Base-by-base conservation (phyloP, 2,329 filamentous ascomycete genomes). In the Phoma sp. region DNA sequence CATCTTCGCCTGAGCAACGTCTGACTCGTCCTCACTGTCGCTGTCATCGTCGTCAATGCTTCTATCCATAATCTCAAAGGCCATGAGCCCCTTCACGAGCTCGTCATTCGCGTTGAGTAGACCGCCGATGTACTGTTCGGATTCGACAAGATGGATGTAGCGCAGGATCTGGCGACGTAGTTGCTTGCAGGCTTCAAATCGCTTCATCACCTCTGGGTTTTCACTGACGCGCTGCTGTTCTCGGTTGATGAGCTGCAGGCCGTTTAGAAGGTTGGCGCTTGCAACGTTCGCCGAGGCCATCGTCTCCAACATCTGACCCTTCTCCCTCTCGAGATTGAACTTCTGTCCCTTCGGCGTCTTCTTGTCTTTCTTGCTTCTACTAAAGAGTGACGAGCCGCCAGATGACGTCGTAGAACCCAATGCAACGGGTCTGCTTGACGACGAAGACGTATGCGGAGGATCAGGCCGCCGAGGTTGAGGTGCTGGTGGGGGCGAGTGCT, bases 31-130 rank as follows among this genome's bases (percentile, higher is more conserved):
- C 45, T 88, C 86, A 57, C 84, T 87, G 65, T 87, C 84, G 54
- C 84, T 87, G 64, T 88, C 86, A 60, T 88, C 84, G 59, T 88
- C 84, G 61, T 92, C 89, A 59, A 93, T 90, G 40, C 90, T 92
- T 56, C 88, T 87, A 71, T 99, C 93, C 59, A 98, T 85, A 65
- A 97, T 91, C 76, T 98, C 93, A 69, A 92, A 99, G 0, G 92
- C 90, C 85, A 96, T 96, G 52, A 99, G 82, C 1, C 93, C 92
- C 57, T 89, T 89, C 33, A 98, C 91, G n/a, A 99, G 87, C 75
- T 96, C 91, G 67, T 99, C 95, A 67, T 99, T 98, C 60, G 93
- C 93, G 67, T 95, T 91, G 15, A 99, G 87, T 4, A 99, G 82
- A 56, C 91, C 88, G 34, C 93, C 95, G 7, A 99, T 87, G 82